Percentiles rank a stretch among this genome's conserved stretches.
Evolutionary conservation across 2,329 filamentous ascomycete genomes (phyloP).

Genomic region (Juglanconis juglandina): DNA sequence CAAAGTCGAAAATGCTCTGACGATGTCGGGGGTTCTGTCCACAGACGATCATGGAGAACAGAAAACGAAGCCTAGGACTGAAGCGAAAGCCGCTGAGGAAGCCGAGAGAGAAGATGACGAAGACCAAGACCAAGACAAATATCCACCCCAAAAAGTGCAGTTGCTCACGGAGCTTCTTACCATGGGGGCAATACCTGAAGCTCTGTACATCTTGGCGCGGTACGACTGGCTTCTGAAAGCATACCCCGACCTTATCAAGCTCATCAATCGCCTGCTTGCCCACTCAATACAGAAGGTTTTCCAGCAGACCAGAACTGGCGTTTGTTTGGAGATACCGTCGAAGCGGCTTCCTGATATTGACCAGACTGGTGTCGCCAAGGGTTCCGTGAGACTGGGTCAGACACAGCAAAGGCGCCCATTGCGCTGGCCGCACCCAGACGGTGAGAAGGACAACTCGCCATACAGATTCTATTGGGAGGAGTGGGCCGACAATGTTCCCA

Average conservation of each 20-base stretch:
- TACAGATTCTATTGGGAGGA: constrained; percentile 98
- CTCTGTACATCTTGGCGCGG: constrained; percentile 80
- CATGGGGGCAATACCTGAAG: constrained; percentile 88
- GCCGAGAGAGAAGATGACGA: not conserved
- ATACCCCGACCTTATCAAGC: constrained; percentile 75
- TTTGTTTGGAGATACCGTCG: constrained; percentile 19
- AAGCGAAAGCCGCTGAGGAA: constrained; percentile 46
- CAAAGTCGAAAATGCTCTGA: constrained; percentile 74
- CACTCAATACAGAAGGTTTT: constrained; percentile 76
- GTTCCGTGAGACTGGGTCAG: constrained; percentile 59
- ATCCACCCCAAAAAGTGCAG: constrained; percentile 69
- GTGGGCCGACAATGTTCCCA: constrained; percentile 88
- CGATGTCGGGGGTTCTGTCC: constrained; percentile 71
- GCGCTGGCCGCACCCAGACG: constrained; percentile 83
- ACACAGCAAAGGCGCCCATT: constrained; percentile 63
- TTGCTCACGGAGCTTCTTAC: constrained; percentile 81
- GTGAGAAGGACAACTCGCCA: constrained; percentile 70
- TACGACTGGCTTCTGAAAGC: constrained; percentile 90
- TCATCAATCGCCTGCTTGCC: constrained; percentile 79
- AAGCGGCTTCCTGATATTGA: constrained; percentile 53
- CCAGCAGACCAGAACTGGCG: constrained; percentile 35
- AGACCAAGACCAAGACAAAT: constrained; percentile 50
- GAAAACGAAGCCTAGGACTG: constrained; percentile 48
- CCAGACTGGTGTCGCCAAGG: constrained; percentile 66
- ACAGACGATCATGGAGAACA: constrained; percentile 64